Base-by-base conservation (phyloP, 495 filamentous ascomycete genomes). In the Penicillium fimorum region DNA sequence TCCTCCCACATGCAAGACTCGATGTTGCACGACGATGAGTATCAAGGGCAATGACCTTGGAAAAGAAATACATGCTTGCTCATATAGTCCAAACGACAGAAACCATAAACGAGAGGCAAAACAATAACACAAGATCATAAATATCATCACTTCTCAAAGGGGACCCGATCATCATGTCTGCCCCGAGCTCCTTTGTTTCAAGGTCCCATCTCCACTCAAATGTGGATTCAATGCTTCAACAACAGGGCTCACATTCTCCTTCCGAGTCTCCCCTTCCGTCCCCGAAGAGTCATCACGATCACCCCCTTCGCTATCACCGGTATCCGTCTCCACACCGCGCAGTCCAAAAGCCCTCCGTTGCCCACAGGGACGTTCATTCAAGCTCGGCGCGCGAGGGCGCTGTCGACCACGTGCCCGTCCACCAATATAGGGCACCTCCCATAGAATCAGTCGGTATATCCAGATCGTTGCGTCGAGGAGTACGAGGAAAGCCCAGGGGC, bases 401-500 rank as follows among this genome's bases (percentile, higher is more conserved):
- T 79, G 76, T 42, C 74, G 75, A 5, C 86, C 87, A 13, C 81
- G 75, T 27, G 86, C 85, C 53, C 87, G 73, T 5, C 87, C 87
- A 1, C 87, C 87, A 27, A 87, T 57, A 41, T 76, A 66, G 1
- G 87, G 87, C 1, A 88, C 63, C 51, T 87, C 79, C 68, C 84
- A 84, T 30, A 75, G 70, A 7, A 79, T 58, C 25, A 81, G 73
- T 30, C 87, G 84, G 63, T 79, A 83, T 29, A 87, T 49, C 62
- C 89, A 92, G 17, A 90, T 75, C 25, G 81, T 59, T 20, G 86
- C 67, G 61, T 92, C 88, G 70, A 90, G 88, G 50, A 87, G 46
- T 49, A 92, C 66, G 32, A 90, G 67, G 1, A 82, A 65, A 1
- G 80, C 64, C 86, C 87, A 91, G 4, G 88, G 88, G 12, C 79